phyloP scores from a whole-genome alignment of 305 asterid species.

The Withania somnifera region DNA sequence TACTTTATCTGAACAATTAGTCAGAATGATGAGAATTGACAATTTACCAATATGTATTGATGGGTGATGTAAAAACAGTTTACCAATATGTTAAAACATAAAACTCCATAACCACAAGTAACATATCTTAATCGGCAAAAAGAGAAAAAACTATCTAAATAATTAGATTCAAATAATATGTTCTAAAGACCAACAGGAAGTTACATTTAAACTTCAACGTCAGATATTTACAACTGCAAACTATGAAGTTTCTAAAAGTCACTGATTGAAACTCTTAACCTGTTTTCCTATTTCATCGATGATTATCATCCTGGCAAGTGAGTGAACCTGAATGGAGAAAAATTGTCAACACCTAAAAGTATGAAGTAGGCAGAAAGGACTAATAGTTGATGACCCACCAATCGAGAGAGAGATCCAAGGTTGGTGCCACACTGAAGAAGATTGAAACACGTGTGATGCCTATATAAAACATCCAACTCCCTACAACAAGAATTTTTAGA shows the following conservation, averaged over 20 bases:
- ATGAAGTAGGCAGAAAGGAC: not conserved
- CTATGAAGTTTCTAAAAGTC: not conserved
- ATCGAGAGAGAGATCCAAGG: slow-evolving; percentile 90
- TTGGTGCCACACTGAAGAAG: slow-evolving; percentile 83
- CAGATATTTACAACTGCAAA: not conserved
- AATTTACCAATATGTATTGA: not conserved
- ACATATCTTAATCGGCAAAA: not conserved
- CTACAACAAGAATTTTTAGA: slow-evolving; percentile 19
- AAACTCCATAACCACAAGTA: not conserved
- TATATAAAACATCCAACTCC: slow-evolving; percentile 88
- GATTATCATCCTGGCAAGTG: slow-evolving; percentile 96
- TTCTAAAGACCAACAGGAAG: not conserved
- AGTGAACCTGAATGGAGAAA: slow-evolving; percentile 71
- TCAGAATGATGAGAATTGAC: slow-evolving; percentile 1
- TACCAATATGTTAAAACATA: not conserved
- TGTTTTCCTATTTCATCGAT: slow-evolving; percentile 89
- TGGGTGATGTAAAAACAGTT: not conserved
- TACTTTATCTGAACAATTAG: slow-evolving; percentile 54
- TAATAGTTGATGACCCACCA: slow-evolving; percentile 35
- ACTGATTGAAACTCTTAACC: slow-evolving; percentile 27
- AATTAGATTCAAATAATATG: not conserved
- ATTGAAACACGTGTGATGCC: slow-evolving; percentile 87
- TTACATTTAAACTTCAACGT: not conserved
- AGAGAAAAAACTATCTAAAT: not conserved
- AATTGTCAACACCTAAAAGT: slow-evolving; percentile 10